Conservation (phyloP, 371 early-diverging fungal genomes). For the Batkoa obscura region DNA sequence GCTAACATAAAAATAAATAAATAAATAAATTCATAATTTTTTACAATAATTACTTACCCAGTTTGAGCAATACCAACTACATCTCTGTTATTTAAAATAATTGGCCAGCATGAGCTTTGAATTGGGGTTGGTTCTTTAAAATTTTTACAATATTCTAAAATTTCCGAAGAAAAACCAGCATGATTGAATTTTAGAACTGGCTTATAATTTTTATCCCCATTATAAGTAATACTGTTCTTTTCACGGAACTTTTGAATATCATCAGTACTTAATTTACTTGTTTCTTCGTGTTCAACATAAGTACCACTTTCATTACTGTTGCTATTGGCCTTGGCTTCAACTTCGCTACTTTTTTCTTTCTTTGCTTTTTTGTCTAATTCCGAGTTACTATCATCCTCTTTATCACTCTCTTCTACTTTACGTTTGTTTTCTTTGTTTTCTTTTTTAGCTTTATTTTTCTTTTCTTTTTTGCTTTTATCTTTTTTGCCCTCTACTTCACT, state of each 20-base stretch:
- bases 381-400: conserved; percentile 12
- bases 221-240: conserved; percentile 41
- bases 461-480: neutral
- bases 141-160: conserved; percentile 61
- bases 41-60: no score
- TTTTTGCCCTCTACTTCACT: neutral
- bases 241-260: conserved; percentile 30
- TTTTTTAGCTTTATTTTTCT: neutral
- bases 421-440: neutral
- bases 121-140: conserved; percentile 89
- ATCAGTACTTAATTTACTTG: conserved; percentile 14
- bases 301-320: neutral
- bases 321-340: neutral
- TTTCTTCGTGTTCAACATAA: conserved; percentile 12
- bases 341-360: neutral
- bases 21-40: conserved; percentile 3
- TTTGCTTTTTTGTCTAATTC: conserved; percentile 7
- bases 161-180: conserved; percentile 40
- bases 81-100: conserved; percentile 46
- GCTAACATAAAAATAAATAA: conserved; percentile 6
- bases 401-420: conserved; percentile 1
- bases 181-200: conserved; percentile 62
- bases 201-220: conserved; percentile 36
- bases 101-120: conserved; percentile 86
- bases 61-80: conserved; percentile 69